A percentile compares a stretch with the other conserved stretches of the same genome.
Conservation (phyloP, 2,329 filamentous ascomycete species). For the Mycosphaerella arachidis region DNA sequence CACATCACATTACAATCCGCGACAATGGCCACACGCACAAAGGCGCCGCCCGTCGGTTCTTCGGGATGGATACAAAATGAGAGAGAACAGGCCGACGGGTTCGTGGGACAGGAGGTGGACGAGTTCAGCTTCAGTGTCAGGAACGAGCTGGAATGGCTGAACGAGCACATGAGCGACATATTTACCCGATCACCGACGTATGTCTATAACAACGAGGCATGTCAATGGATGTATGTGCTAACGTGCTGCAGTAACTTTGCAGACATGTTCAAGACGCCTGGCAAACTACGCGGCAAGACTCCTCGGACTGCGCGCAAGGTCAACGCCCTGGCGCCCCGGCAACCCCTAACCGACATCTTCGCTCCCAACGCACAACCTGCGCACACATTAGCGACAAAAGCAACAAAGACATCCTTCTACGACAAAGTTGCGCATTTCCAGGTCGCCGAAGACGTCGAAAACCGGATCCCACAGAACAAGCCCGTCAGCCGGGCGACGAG, state of each 20-base stretch:
- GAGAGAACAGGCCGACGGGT: conserved; percentile 68
- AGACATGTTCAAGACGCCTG: conserved; percentile 93
- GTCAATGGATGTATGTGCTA: conserved; percentile 20
- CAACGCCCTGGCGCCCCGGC: conserved; percentile 53
- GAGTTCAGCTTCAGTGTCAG: conserved; percentile 89
- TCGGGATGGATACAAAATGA: conserved; percentile 77
- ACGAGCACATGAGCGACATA: conserved; percentile 96
- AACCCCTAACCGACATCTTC: conserved; percentile 49
- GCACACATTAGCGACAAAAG: conserved; percentile 52
- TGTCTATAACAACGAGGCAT: conserved; percentile 29
- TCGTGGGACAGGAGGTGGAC: conserved; percentile 77
- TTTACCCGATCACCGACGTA: conserved; percentile 85
- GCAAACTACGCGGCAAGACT: conserved; percentile 76
- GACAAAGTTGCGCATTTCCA: conserved; percentile 56
- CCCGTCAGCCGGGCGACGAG: conserved; percentile 31
- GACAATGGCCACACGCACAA: conserved; percentile 27
- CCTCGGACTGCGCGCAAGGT: conserved; percentile 65
- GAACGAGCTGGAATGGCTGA: conserved; percentile 96
- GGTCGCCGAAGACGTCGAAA: conserved; percentile 53
- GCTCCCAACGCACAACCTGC: conserved; percentile 43
- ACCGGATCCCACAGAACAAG: conserved; percentile 26
- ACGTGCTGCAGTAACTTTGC: conserved; percentile 68
- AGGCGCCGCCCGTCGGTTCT: conserved; percentile 29
- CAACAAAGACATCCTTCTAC: conserved; percentile 48
- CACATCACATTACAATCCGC: conserved; percentile 5